Percentiles rank a stretch among this genome's conserved stretches.
These are phyloP conservation scores for Chrysophaeum taylorii DNA, from an alignment of 352 stramenopile species.

Conservation along the genomic window DNA sequence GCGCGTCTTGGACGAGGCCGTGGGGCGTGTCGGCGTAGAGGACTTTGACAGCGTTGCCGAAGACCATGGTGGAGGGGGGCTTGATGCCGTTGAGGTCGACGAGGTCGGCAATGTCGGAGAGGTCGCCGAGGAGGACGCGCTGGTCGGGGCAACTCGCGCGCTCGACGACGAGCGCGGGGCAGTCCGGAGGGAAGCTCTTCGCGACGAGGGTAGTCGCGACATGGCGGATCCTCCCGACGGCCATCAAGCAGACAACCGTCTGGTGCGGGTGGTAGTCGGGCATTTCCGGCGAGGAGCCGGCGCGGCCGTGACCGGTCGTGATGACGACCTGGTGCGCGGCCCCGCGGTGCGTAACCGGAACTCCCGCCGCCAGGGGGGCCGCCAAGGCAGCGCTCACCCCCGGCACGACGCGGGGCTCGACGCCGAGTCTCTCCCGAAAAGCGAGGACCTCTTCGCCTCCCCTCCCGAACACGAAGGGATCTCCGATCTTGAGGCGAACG, in stretches of 20 bases:
- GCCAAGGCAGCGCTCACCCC: conserved; percentile 88
- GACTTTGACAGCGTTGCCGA: conserved; percentile 77
- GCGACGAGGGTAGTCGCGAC: conserved; percentile 67
- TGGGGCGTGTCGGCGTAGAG: conserved; percentile 26
- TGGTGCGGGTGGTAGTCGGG: conserved; percentile 85
- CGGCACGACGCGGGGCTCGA: conserved; percentile 49
- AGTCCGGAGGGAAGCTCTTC: conserved; percentile 70
- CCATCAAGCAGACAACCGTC: conserved; percentile 94
- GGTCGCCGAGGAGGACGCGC: conserved; percentile 66
- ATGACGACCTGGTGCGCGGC: conserved; percentile 79
- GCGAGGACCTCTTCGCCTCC: conserved; percentile 81
- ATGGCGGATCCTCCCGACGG: conserved; percentile 76
- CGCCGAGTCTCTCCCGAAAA: conserved; percentile 45
- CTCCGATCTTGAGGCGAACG: conserved; percentile 89
- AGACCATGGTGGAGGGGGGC: conserved; percentile 78
- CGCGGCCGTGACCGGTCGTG: conserved; percentile 83
- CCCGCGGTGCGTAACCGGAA: conserved; percentile 87
- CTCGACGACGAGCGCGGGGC: conserved; percentile 48
- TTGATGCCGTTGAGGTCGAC: conserved; percentile 65
- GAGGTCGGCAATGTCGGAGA: conserved; percentile 73
- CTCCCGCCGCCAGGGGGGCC: conserved; percentile 76
- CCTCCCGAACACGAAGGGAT: conserved; percentile 91
- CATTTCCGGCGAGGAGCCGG: conserved; percentile 74
- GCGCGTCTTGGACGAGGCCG: conserved; percentile 8
- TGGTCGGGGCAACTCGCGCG: conserved; percentile 72